Base-by-base conservation (phyloP, 257 asterid species). In the Gentiana macrophylla region DNA sequence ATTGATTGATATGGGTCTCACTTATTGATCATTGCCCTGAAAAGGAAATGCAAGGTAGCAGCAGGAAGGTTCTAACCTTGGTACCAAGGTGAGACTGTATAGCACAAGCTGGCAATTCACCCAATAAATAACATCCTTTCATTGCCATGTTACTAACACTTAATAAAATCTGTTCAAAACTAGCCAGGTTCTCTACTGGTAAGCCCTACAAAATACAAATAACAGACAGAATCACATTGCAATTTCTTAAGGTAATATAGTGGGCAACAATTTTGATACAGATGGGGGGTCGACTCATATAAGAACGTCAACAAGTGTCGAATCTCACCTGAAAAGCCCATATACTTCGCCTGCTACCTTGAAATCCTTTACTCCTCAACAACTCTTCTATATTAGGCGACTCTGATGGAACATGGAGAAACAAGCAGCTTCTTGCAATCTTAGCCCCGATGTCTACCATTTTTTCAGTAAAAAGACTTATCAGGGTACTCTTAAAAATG, bases 251-350 rank as follows among this genome's bases (percentile, higher is more conserved):
- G 3, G 24, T 1, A 54, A 48, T 8, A 12, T 8, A 32, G 33
- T 37, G 45, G 38, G 50, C 11, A 2, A 15, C 51, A 35, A 64
- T 5, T 41, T 1, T 41, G 9, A 41, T 5, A 41, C 10, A 41
- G 46, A 41, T 5, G 8, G 6, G 46, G 6, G 46, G 24, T 24
- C 24, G 24, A 24, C 24, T 24, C 46, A 41, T 5, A 5, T 4
- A 1, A 5, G 6, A 41, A 41, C 46, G 9, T 41, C 5, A 41
- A 41, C 9, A 4, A 41, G 9, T 41, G 46, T 6, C 9, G 24
- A 24, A 46, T 46, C 53, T 70, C 74, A 89, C 97, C 95, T 89
- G 97, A 68, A 77, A 51, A 55, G 67, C 79, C 97, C 97, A 89
- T 10, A 85, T 52, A 73, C 97, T 83, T 54, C 85, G 85, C 63